Percentiles rank a stretch among this genome's conserved stretches.
phyloP scores from a whole-genome alignment of 2,329 filamentous ascomycete species.

The Diaporthe vaccinii region DNA sequence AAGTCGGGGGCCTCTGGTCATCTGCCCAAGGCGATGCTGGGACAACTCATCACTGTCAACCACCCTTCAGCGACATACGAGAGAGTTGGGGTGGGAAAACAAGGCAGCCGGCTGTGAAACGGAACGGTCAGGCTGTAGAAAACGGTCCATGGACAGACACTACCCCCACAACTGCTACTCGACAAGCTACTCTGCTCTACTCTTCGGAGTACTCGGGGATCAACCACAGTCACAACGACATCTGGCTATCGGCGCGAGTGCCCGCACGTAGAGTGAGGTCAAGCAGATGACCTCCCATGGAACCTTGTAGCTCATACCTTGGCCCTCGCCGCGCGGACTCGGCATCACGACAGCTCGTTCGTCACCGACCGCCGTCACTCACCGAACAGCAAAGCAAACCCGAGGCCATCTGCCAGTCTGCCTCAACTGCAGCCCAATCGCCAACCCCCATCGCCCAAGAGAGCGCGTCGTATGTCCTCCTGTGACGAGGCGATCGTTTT shows the following conservation, averaged over 20 bases:
- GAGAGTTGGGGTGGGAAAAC: not conserved
- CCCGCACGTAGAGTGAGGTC: not conserved
- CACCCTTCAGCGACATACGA: slow-evolving; percentile 25
- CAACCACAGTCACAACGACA: not conserved
- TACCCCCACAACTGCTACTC: not conserved
- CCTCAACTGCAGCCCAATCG: slow-evolving; percentile 12
- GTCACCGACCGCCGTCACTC: not conserved
- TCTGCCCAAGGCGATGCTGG: slow-evolving; percentile 34
- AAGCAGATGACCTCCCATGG: slow-evolving; percentile 19
- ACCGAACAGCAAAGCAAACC: slow-evolving; percentile 4
- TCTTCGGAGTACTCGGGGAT: not conserved
- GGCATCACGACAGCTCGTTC: not conserved
- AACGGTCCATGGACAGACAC: slow-evolving; percentile 11
- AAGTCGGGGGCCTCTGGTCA: slow-evolving; percentile 32
- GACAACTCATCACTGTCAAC: slow-evolving; percentile 41
- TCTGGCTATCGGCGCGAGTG: slow-evolving; percentile 1
- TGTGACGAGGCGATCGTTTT: not conserved
- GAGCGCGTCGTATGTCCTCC: not conserved
- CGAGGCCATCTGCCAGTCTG: slow-evolving; percentile 5
- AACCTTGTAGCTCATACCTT: not conserved
- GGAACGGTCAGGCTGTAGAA: not conserved
- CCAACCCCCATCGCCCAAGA: not conserved
- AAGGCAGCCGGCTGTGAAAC: not conserved
- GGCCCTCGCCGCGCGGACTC: slow-evolving; percentile 2
- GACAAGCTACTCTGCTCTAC: not conserved